phyloP scores from a whole-genome alignment of 495 filamentous ascomycete genomes.

The Aspergillus bridgeri region DNA sequence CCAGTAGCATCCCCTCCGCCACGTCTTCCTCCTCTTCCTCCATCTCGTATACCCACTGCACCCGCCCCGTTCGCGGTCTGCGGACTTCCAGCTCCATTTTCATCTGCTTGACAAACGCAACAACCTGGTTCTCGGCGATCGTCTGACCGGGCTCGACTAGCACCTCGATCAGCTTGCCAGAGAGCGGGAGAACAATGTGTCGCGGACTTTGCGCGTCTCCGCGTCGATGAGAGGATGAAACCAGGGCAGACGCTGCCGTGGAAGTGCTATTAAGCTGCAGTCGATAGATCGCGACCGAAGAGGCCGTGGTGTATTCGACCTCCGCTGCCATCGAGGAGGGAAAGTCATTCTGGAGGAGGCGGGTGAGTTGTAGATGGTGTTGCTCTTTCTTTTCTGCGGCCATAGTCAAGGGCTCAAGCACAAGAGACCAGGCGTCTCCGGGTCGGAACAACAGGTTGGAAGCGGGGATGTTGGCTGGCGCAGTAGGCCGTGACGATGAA shows the following conservation, averaged over 20 bases:
- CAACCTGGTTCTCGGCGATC: conserved; percentile 49
- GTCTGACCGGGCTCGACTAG: conserved; percentile 51
- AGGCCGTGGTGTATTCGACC: conserved; percentile 49
- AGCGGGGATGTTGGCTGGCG: conserved; percentile 16
- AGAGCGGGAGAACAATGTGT: conserved; percentile 57
- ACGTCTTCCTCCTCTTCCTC: conserved; percentile 58
- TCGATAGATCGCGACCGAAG: conserved; percentile 35
- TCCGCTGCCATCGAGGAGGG: conserved; percentile 52
- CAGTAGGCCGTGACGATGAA: conserved; percentile 1
- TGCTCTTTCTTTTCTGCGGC: conserved; percentile 13
- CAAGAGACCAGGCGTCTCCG: conserved; percentile 56
- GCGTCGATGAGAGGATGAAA: conserved; percentile 47
- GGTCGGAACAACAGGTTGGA: conserved; percentile 48
- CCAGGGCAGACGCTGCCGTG: conserved; percentile 44
- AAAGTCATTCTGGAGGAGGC: conserved; percentile 57
- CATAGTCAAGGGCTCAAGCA: conserved; percentile 32
- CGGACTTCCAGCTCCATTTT: conserved; percentile 65
- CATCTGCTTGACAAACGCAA: conserved; percentile 65
- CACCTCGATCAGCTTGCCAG: conserved; percentile 57
- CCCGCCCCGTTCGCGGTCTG: conserved; percentile 43
- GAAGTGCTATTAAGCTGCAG: conserved; percentile 47
- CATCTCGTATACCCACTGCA: conserved; percentile 54
- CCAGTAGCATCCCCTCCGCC: conserved; percentile 53
- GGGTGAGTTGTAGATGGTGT: conserved; percentile 50
- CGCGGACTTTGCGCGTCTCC: conserved; percentile 47